Base-by-base conservation (phyloP, 176 grass and related monocot species). In the Cymbopogon citratus region DNA sequence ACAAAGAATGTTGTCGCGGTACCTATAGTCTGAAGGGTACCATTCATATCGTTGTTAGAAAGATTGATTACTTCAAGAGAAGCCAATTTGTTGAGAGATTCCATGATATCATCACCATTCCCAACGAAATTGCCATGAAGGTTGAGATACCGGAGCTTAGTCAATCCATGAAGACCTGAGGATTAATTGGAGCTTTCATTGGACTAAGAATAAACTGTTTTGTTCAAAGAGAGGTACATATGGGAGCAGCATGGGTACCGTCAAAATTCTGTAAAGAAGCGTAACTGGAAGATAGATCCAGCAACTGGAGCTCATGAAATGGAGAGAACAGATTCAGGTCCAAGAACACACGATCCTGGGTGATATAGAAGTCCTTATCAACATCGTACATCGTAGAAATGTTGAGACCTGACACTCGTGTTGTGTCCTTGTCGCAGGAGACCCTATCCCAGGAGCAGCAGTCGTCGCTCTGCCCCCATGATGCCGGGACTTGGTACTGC, bases 371-470 rank as follows among this genome's bases (percentile, higher is more conserved):
- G 12, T 14, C 45, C 12, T 13, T 11, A 12, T 1, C 10, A 44
- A 11, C 41, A 13, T 12, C 19, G n/a, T 41, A 23, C 11, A 45
- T 14, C 0, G 3, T 5, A 6, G 5, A 7, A 3, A 71, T 39
- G 23, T 44, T 0, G 7, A 71, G 68, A 3, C 2, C 40, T 3
- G 69, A 71, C 13, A 71, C 61, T 40, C 33, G 61, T 2, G 36
- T 6, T 9, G 14, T 14, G 35, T 51, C 41, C 8, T 57, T 10
- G 41, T 52, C 12, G 62, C 77, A 80, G 7, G 14, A 21, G 13
- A 80, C 38, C 21, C 66, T 11, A 12, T 68, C 35, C 77, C 77
- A 80, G 0, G 12, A 65, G 31, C 77, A 80, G 62, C 38, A 80
- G 39, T 80, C 62, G 5, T 4, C 29, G 13, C 61, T 25, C 25